phyloP scores from a whole-genome alignment of 257 asterid species.

The Capsicum baccatum region DNA sequence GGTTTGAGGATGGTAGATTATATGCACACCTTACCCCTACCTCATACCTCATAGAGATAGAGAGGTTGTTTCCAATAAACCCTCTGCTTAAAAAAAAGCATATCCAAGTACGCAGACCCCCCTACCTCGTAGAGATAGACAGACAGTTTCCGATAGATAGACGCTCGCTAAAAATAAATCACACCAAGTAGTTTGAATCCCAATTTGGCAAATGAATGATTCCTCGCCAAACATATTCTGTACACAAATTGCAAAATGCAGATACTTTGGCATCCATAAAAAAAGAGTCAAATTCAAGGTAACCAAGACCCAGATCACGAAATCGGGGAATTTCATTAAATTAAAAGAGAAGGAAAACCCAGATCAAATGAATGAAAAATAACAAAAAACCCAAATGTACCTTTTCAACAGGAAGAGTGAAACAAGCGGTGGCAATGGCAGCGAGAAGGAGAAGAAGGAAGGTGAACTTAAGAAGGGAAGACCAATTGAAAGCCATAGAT shows the following conservation, averaged over 20 bases:
- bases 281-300: neutral
- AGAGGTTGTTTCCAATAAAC: too few relatives aligned
- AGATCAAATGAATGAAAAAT: neutral
- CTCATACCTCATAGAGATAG: too few relatives aligned
- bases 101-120: too few relatives aligned
- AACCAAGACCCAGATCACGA: conserved; percentile 10
- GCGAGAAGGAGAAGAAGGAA: conserved; percentile 64
- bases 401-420: conserved; percentile 92
- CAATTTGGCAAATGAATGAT: neutral
- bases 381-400: conserved; percentile 36
- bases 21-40: too few relatives aligned
- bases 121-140: too few relatives aligned
- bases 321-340: neutral
- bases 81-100: too few relatives aligned
- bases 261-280: neutral
- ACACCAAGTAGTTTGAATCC: too few relatives aligned
- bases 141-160: too few relatives aligned
- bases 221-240: neutral
- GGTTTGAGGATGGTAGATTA: too few relatives aligned
- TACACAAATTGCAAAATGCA: neutral
- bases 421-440: conserved; percentile 71
- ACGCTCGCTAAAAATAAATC: too few relatives aligned
- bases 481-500: conserved; percentile 80
- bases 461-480: conserved; percentile 57
- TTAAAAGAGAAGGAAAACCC: neutral